Conservation (phyloP, 306 rosid species). For the Corylus heterophylla region DNA sequence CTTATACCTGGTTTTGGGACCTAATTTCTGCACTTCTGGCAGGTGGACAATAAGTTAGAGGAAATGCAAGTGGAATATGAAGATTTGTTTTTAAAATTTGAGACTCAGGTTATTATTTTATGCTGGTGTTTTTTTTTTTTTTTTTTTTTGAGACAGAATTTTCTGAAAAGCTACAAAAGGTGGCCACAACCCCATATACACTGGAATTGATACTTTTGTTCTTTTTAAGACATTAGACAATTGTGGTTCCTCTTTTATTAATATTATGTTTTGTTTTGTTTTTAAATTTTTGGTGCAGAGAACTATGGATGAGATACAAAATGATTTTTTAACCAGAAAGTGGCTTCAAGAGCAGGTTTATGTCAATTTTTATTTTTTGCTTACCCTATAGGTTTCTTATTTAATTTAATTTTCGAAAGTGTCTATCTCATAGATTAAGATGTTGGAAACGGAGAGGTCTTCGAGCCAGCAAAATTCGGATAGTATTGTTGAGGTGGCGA, state of each 20-base stretch:
- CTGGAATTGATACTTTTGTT: neutral
- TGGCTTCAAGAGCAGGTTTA: slow-evolving; percentile 86
- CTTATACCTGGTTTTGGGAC: slow-evolving; percentile 18
- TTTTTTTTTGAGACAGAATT: neutral
- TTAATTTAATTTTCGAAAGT: slow-evolving; percentile 12
- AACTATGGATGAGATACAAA: slow-evolving; percentile 65
- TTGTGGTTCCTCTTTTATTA: neutral
- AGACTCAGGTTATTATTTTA: slow-evolving; percentile 57
- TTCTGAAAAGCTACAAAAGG: neutral
- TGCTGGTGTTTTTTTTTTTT: slow-evolving; percentile 19
- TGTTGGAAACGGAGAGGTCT: slow-evolving; percentile 71
- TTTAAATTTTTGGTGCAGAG: slow-evolving; percentile 49
- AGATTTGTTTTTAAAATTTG: slow-evolving; percentile 61
- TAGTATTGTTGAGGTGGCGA: slow-evolving; percentile 68
- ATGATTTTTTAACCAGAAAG: slow-evolving; percentile 63
- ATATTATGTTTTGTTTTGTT: neutral
- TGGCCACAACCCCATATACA: neutral
- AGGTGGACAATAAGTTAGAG: slow-evolving; percentile 56
- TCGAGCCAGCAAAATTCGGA: slow-evolving; percentile 78
- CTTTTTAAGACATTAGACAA: neutral
- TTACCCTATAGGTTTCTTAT: neutral
- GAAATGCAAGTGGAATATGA: slow-evolving; percentile 70
- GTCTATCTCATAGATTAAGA: slow-evolving; percentile 58
- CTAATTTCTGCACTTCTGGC: slow-evolving; percentile 42
- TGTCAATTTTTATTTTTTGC: neutral